Percentiles rank a stretch among this genome's conserved stretches.
phyloP scores from a whole-genome alignment of 2,329 filamentous ascomycete species.

The Fusarium sp. region DNA sequence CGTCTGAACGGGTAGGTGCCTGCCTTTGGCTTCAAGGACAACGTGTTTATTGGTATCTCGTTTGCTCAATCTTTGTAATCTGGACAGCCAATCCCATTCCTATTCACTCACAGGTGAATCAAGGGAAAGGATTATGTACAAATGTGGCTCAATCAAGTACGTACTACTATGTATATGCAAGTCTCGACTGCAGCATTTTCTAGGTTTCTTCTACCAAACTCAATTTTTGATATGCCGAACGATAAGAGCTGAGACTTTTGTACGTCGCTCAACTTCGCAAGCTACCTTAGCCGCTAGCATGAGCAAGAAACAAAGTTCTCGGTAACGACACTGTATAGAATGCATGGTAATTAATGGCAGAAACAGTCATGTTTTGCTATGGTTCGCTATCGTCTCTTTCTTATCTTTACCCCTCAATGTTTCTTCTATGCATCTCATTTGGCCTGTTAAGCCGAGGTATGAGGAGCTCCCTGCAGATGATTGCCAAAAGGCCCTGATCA shows the following conservation, averaged over 20 bases:
- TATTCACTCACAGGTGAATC: neutral
- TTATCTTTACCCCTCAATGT: slow-evolving; percentile 15
- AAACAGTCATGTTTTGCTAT: neutral
- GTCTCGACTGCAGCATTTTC: neutral
- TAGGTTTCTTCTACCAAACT: slow-evolving; percentile 10
- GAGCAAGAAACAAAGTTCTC: neutral
- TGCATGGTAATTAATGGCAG: neutral
- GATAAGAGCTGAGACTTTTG: slow-evolving; percentile 14
- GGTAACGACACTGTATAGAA: neutral
- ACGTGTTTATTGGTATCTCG: too few relatives aligned
- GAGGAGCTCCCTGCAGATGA: neutral
- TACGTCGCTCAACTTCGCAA: neutral
- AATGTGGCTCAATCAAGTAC: neutral
- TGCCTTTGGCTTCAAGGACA: too few relatives aligned
- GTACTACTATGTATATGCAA: neutral
- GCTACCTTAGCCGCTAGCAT: neutral
- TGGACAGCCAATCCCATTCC: neutral
- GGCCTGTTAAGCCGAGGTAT: slow-evolving; percentile 6
- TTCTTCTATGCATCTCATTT: neutral
- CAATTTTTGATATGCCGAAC: slow-evolving; percentile 14
- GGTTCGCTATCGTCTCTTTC: neutral
- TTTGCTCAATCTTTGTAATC: too few relatives aligned
- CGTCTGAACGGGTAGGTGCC: too few relatives aligned
- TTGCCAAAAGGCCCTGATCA: slow-evolving; percentile 10
- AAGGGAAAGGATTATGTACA: neutral